These are phyloP conservation scores for Pythium volutum DNA, from an alignment of 352 stramenopile genomes.

Conservation along the genomic window DNA sequence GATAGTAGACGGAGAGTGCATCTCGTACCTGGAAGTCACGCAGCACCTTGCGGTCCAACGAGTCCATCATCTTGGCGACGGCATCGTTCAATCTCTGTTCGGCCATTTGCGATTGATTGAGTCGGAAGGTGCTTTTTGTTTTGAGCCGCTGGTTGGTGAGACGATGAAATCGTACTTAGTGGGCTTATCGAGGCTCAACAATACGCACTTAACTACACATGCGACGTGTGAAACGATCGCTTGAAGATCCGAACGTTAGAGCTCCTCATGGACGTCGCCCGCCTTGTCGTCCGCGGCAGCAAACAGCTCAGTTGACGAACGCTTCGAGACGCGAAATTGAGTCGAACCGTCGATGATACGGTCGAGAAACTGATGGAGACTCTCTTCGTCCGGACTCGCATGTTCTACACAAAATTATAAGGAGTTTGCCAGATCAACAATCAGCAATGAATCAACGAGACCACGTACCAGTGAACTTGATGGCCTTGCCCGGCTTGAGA, in stretches of 20 bases:
- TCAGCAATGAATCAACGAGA: neutral
- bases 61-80: conserved; percentile 82
- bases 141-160: conserved; percentile 15
- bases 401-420: conserved; percentile 29
- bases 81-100: conserved; percentile 81
- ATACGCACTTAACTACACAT: conserved; percentile 4
- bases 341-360: conserved; percentile 65
- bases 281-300: conserved; percentile 12
- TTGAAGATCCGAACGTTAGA: conserved; percentile 4
- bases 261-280: conserved; percentile 17
- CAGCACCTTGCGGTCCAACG: conserved; percentile 70
- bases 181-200: neutral
- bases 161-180: conserved; percentile 14
- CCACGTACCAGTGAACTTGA: conserved; percentile 61
- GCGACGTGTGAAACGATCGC: conserved; percentile 1
- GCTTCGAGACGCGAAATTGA: conserved; percentile 33
- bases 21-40: conserved; percentile 60
- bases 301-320: conserved; percentile 27
- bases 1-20: neutral
- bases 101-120: conserved; percentile 44
- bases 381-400: conserved; percentile 28
- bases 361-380: conserved; percentile 50
- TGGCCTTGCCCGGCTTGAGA: conserved; percentile 52
- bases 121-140: neutral
- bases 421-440: neutral